A percentile compares a stretch with the other conserved stretches of the same genome.
Evolutionary conservation across 441 rosid genomes (phyloP).

Genomic region (Aleurites moluccanus): DNA sequence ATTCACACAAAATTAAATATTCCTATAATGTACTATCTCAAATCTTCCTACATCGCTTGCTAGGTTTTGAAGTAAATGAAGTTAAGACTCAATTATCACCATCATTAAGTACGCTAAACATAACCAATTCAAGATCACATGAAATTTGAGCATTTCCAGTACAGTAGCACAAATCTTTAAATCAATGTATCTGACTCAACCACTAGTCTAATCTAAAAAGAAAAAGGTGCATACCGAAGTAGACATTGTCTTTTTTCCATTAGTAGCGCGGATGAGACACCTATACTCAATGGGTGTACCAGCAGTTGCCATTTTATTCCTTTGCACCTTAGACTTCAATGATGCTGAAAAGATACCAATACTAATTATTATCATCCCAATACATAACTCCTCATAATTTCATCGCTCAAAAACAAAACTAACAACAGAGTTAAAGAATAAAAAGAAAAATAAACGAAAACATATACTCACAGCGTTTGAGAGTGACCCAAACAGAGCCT

Average conservation of each 20-base stretch:
- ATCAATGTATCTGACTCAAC: not conserved
- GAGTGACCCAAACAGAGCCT: slow-evolving; percentile 92
- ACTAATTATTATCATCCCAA: not conserved
- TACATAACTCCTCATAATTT: not conserved
- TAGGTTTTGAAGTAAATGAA: not conserved
- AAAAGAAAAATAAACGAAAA: not conserved
- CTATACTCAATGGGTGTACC: slow-evolving; percentile 64
- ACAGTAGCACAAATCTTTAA: not conserved
- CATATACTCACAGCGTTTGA: slow-evolving; percentile 62
- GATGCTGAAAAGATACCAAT: slow-evolving; percentile 47
- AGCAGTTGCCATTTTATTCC: slow-evolving; percentile 57
- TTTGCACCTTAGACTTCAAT: slow-evolving; percentile 72
- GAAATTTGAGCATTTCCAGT: not conserved
- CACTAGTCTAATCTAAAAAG: not conserved
- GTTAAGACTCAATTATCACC: not conserved
- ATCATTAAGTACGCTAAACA: not conserved
- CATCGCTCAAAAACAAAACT: not conserved
- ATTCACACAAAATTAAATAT: not conserved
- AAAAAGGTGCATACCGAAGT: slow-evolving; percentile 54
- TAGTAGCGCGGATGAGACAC: slow-evolving; percentile 88
- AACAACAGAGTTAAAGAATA: not conserved
- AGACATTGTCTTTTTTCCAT: slow-evolving; percentile 75
- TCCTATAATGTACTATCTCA: not conserved
- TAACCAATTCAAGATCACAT: not conserved
- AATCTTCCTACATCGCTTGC: not conserved